Evolutionary conservation across 1,284 basidiomycete genomes (phyloP).

Genomic region (Stereum hirsutum): DNA sequence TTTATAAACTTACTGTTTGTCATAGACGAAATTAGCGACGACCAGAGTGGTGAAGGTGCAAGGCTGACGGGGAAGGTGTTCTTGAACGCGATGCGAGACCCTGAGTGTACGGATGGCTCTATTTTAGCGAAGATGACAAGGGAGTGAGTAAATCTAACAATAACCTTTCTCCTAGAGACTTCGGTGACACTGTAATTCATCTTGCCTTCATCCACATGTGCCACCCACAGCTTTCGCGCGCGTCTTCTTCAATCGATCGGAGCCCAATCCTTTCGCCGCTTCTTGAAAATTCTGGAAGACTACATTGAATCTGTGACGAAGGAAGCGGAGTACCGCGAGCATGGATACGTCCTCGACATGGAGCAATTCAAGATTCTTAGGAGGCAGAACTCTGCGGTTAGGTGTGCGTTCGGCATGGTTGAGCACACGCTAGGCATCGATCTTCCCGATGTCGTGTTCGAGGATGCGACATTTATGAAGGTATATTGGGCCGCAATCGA

Average conservation of each 20-base stretch:
- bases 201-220: too few species aligned
- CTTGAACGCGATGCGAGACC: conserved; percentile 23
- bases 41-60: conserved; percentile 47
- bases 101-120: conserved; percentile 24
- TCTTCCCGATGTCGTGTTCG: conserved; percentile 28
- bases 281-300: conserved; percentile 39
- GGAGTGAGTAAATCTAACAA: conserved; percentile 16
- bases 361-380: conserved; percentile 44
- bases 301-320: conserved; percentile 46
- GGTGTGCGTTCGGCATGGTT: conserved; percentile 29
- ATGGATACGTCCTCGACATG: conserved; percentile 38
- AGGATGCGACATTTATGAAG: conserved; percentile 23
- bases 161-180: background rate
- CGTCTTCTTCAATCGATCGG: conserved; percentile 36
- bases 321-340: conserved; percentile 52
- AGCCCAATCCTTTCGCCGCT: conserved; percentile 33
- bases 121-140: conserved; percentile 24
- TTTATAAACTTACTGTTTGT: conserved; percentile 63
- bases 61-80: conserved; percentile 42
- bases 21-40: conserved; percentile 62
- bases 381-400: conserved; percentile 54
- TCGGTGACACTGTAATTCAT: background rate
- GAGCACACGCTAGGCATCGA: conserved; percentile 28
- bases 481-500: conserved; percentile 28
- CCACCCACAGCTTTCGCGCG: conserved; percentile 46